Base-by-base conservation (phyloP, 768 basidiomycete genomes). In the Boletus sensibilis region DNA sequence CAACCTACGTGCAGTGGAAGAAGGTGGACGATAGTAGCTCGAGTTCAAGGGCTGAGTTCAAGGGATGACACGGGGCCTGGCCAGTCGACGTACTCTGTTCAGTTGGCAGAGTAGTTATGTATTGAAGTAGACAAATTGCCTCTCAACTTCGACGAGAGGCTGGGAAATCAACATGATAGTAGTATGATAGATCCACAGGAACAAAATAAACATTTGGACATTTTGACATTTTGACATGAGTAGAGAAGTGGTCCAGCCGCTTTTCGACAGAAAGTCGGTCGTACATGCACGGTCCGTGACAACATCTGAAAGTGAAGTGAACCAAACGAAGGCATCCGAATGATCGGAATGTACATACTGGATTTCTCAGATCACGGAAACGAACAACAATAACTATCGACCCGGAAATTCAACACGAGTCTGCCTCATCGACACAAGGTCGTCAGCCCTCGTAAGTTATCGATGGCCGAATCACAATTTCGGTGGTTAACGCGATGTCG, bases 401-500 rank as follows among this genome's bases (percentile, higher is more conserved):
- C 4, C 12, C 1, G 11, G 21, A 20, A 7, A 14, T 33, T 56
- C 18, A 56, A 33, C 41, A 37, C 16, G 9, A 7, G 35, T 23
- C 25, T 21, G 20, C 35, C 18, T 31, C 53, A 13, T 35, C 55
- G 34, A 23, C 21, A 4, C 10, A 20, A 12, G 0, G n/a, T 8
- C 11, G 33, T 29, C 12, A 14, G 27, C 1, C 6, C 13, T 49
- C 53, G 3, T 18, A 14, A n/a, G 9, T 10, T 3, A 10, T 27
- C 38, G 54, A n/a, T 0, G 37, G 27, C 1, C 33, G 52, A 7
- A 61, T 18, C 18, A 11, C 37, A 11, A 65, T 57, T 0, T 63
- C 57, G 4, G 60, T 63, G 8, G 64, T 60, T 2, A 66, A 38
- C 6, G 41, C 44, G 11, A 45, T 7, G 39, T 40, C 7, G 10